A percentile compares a stretch with the other conserved stretches of the same genome.
These are phyloP conservation scores for Hypoxylon sp. DNA, from an alignment of 2,329 filamentous ascomycete genomes.

Conservation along the genomic window DNA sequence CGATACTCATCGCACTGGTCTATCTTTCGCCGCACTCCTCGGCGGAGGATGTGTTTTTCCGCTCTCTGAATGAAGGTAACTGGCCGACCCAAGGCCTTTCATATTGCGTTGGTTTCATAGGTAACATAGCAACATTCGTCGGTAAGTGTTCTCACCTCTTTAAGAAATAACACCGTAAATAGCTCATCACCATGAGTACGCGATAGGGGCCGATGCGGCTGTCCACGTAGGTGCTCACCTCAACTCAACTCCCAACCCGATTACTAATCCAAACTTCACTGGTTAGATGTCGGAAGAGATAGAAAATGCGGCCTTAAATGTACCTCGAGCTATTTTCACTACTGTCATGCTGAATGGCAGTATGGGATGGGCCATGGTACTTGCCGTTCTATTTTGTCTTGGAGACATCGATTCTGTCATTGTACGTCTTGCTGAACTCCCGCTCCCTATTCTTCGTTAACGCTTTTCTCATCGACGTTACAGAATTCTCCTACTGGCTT, in stretches of 20 bases:
- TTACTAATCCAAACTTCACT: conserved; percentile 3
- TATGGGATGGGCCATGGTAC: conserved; percentile 39
- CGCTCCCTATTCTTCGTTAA: neutral
- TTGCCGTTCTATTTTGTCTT: conserved; percentile 42
- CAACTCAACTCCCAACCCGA: neutral
- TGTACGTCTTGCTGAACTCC: conserved; percentile 20
- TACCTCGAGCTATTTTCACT: conserved; percentile 41
- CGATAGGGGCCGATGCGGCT: conserved; percentile 42
- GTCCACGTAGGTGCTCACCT: conserved; percentile 39
- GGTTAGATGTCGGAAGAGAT: conserved; percentile 44
- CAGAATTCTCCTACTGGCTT: conserved; percentile 40
- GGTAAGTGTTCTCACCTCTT: conserved; percentile 32
- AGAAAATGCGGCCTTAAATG: conserved; percentile 38
- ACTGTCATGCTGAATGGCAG: conserved; percentile 40
- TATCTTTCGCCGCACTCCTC: conserved; percentile 37
- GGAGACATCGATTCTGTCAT: conserved; percentile 43
- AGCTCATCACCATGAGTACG: conserved; percentile 22
- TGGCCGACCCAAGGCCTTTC: conserved; percentile 44
- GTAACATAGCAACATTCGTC: conserved; percentile 39
- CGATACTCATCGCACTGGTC: conserved; percentile 39
- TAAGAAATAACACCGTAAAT: conserved; percentile 1
- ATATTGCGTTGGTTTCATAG: conserved; percentile 42
- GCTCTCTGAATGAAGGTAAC: conserved; percentile 35
- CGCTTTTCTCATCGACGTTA: conserved; percentile 22
- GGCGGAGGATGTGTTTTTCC: conserved; percentile 33